Evolutionary conservation across 805 yeast species (phyloP).

Genomic region (Torulaspora microellipsoides): DNA sequence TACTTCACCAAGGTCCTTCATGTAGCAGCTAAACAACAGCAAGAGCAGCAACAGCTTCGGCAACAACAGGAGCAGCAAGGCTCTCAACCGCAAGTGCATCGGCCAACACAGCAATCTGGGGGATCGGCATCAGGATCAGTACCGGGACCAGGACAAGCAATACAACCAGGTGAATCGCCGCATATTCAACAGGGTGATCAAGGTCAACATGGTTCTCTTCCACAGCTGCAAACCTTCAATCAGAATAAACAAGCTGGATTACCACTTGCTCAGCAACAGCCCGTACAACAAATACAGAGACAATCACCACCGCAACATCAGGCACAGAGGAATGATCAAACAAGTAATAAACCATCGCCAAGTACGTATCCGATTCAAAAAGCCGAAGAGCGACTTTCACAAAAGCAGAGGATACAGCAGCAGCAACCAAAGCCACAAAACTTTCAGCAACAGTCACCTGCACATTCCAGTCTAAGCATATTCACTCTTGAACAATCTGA

Average conservation of each 20-base stretch:
- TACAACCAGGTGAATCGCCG: constrained; percentile 1
- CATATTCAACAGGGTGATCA: background rate
- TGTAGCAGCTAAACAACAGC: constrained; percentile 35
- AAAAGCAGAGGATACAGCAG: background rate
- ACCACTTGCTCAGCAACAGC: background rate
- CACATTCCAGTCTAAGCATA: constrained; percentile 11
- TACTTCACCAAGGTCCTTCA: constrained; percentile 34
- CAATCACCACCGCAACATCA: background rate
- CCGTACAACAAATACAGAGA: background rate
- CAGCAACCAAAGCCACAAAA: constrained; percentile 11
- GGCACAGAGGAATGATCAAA: background rate
- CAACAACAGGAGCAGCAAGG: constrained; percentile 17
- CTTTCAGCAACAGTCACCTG: constrained; percentile 7
- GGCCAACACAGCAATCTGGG: constrained; percentile 5
- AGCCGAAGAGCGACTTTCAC: constrained; percentile 3
- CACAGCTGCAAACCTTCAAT: constrained; percentile 4
- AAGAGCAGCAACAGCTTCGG: constrained; percentile 25
- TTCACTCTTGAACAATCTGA: constrained; percentile 32
- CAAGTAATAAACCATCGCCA: background rate
- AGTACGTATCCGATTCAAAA: background rate
- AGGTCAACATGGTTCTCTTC: constrained; percentile 4
- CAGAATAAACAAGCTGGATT: constrained; percentile 4
- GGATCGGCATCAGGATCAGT: constrained; percentile 7
- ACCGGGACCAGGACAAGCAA: constrained; percentile 2
- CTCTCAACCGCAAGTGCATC: constrained; percentile 7